Evolutionary conservation across 164 flowering plant species (phyloP).

Genomic region (Platanus orientalis): DNA sequence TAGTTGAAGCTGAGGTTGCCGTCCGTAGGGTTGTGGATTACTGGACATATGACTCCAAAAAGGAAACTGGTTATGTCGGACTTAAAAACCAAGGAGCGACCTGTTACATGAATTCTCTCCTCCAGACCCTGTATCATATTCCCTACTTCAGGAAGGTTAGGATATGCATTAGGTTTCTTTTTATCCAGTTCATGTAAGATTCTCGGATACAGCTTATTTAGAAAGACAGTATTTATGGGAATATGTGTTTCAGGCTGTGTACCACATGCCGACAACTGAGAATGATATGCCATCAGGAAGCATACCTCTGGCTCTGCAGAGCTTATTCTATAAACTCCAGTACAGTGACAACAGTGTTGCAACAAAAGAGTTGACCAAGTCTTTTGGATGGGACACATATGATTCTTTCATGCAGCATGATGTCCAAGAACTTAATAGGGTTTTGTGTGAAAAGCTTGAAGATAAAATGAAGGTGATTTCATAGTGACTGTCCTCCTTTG

Average conservation of each 20-base stretch:
- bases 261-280: slow-evolving; percentile 97
- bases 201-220: slow-evolving; percentile 5
- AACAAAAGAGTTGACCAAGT: slow-evolving; percentile 38
- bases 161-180: not conserved
- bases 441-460: slow-evolving; percentile 39
- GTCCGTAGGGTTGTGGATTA: slow-evolving; percentile 66
- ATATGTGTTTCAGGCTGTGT: slow-evolving; percentile 67
- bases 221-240: not conserved
- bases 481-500: not conserved
- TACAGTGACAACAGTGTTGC: slow-evolving; percentile 33
- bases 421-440: slow-evolving; percentile 37
- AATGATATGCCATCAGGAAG: slow-evolving; percentile 88
- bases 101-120: slow-evolving; percentile 94
- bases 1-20: slow-evolving; percentile 80
- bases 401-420: slow-evolving; percentile 52
- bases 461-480: slow-evolving; percentile 48
- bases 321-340: slow-evolving; percentile 40
- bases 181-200: not conserved
- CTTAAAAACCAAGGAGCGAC: slow-evolving; percentile 96
- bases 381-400: slow-evolving; percentile 43
- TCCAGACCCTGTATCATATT: slow-evolving; percentile 85
- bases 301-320: slow-evolving; percentile 70
- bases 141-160: slow-evolving; percentile 86
- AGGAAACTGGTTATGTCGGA: slow-evolving; percentile 94
- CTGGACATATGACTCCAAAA: slow-evolving; percentile 87